phyloP scores from a whole-genome alignment of 257 asterid genomes.

The Plantago ovata region DNA sequence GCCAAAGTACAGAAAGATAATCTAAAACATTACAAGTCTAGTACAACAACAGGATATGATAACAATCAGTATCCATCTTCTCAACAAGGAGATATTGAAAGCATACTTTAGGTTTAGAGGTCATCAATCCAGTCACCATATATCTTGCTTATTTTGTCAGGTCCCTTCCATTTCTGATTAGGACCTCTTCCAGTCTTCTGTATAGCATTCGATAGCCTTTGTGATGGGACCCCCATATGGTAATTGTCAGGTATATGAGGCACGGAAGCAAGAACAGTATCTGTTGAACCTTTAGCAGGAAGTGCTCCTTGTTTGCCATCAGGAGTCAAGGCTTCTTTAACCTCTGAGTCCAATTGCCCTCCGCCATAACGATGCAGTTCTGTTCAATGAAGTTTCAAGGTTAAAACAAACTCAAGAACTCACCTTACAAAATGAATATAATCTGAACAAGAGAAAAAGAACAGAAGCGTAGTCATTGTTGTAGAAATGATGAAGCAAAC shows the following conservation, averaged over 20 bases:
- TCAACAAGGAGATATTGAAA: background rate
- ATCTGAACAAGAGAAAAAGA: background rate
- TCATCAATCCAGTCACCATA: slow-evolving; percentile 66
- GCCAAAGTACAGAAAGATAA: background rate
- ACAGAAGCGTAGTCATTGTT: slow-evolving; percentile 4
- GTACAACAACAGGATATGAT: slow-evolving; percentile 17
- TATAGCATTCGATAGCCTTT: slow-evolving; percentile 41
- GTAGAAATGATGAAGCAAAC: no score
- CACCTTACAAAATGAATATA: background rate
- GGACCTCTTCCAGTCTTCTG: slow-evolving; percentile 30
- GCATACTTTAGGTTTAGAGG: slow-evolving; percentile 20
- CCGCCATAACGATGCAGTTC: slow-evolving; percentile 42
- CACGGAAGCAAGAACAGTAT: slow-evolving; percentile 21
- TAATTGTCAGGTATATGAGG: slow-evolving; percentile 33
- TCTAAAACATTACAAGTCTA: slow-evolving; percentile 14
- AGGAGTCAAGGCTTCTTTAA: slow-evolving; percentile 38
- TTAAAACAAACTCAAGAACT: slow-evolving; percentile 1
- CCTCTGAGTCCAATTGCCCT: slow-evolving; percentile 42
- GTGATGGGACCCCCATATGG: slow-evolving; percentile 45
- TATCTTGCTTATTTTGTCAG: slow-evolving; percentile 69
- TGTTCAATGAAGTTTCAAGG: slow-evolving; percentile 18
- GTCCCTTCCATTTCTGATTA: slow-evolving; percentile 57
- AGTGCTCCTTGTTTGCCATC: slow-evolving; percentile 39
- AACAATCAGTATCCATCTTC: background rate
- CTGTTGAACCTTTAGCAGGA: slow-evolving; percentile 27